phyloP scores from a whole-genome alignment of 2,329 filamentous ascomycete species.

The Talaromyces amestolkiae region DNA sequence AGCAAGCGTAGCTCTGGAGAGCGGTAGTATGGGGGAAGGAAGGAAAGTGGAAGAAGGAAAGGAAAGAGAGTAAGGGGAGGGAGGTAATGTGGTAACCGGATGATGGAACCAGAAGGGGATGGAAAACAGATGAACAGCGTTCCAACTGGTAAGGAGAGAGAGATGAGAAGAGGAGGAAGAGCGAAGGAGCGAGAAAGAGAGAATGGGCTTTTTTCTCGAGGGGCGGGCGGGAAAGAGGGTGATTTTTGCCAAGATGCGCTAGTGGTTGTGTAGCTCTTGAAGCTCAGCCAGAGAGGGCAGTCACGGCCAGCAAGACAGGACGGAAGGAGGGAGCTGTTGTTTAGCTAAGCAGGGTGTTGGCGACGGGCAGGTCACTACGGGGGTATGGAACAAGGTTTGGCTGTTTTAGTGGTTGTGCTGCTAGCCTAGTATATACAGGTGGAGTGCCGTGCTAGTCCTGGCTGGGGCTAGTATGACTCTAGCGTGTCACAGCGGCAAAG shows the following conservation, averaged over 20 bases:
- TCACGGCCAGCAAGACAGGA: not conserved
- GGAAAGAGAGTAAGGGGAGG: not conserved
- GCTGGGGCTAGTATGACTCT: not conserved
- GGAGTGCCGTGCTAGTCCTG: not conserved
- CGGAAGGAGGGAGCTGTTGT: not conserved
- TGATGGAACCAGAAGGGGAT: not conserved
- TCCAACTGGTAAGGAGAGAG: conserved; percentile 4
- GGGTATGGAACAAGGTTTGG: not conserved
- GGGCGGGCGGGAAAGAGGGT: conserved; percentile 32
- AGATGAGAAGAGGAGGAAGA: conserved; percentile 18
- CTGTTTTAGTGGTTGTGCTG: conserved; percentile 1
- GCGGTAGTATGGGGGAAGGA: conserved; percentile 12
- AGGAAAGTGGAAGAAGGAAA: not conserved
- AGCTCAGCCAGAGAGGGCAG: not conserved
- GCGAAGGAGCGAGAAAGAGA: conserved; percentile 18
- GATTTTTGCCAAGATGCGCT: conserved; percentile 35
- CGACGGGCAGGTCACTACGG: not conserved
- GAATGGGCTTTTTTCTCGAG: conserved; percentile 28
- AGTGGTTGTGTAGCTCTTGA: conserved; percentile 34
- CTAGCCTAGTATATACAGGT: no score
- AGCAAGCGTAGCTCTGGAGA: not conserved
- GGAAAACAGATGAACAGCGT: not conserved
- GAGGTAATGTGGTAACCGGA: not conserved
- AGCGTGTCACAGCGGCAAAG: conserved; percentile 7
- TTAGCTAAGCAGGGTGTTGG: not conserved